Percentiles rank a stretch among this genome's conserved stretches.
These are phyloP conservation scores for Chimonanthus salicifolius DNA, from an alignment of 164 flowering plant genomes.

Conservation along the genomic window DNA sequence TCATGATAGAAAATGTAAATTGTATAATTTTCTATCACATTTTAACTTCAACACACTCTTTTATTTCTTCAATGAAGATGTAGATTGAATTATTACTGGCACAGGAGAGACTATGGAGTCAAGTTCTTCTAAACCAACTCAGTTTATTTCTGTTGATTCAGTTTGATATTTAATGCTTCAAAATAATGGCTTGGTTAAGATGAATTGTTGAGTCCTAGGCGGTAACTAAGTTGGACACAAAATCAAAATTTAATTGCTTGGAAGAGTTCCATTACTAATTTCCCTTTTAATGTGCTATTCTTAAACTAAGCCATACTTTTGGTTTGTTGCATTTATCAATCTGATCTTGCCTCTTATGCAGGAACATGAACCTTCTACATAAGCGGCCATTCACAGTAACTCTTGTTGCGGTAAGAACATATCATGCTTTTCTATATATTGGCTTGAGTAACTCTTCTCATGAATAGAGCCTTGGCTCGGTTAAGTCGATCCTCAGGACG, in stretches of 20 bases:
- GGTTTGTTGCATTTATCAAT: background rate
- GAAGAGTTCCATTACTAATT: no score
- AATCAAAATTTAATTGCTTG: no score
- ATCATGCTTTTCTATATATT: background rate
- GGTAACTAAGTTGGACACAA: no score
- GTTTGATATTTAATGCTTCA: background rate
- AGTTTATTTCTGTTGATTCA: no score
- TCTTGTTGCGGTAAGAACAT: constrained; percentile 62
- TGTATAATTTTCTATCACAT: background rate
- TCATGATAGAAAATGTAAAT: no score
- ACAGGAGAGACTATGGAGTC: no score
- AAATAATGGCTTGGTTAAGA: background rate
- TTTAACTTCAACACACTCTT: background rate
- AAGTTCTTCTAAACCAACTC: no score
- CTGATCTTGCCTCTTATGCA: constrained; percentile 26
- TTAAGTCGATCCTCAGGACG: no score
- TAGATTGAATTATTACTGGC: no score
- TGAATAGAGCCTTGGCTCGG: background rate
- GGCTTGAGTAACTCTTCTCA: background rate
- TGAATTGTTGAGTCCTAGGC: background rate
- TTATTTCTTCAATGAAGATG: no score
- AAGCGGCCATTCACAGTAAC: constrained; percentile 34
- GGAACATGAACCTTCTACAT: constrained; percentile 66
- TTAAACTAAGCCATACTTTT: background rate
- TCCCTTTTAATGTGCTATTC: no score